phyloP scores from a whole-genome alignment of 1,284 basidiomycete genomes.

The Tilletia setariae region DNA sequence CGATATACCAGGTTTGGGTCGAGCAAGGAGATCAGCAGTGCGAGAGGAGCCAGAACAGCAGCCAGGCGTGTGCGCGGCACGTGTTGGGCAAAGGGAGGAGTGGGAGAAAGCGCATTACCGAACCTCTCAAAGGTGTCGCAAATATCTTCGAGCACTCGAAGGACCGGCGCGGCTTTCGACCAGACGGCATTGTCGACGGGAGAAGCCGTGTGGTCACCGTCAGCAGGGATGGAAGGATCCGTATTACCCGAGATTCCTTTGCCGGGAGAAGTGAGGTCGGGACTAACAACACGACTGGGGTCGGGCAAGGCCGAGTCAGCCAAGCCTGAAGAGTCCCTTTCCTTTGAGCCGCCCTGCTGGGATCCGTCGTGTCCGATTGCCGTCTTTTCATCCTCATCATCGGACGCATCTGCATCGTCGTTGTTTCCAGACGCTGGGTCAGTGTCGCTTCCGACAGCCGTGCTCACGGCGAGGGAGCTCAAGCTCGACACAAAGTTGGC shows the following conservation, averaged over 20 bases:
- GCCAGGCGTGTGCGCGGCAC: slow-evolving; percentile 50
- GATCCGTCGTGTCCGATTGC: slow-evolving; percentile 25
- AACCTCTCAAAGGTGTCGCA: slow-evolving; percentile 55
- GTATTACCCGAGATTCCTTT: too few species aligned
- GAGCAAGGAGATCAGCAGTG: slow-evolving; percentile 57
- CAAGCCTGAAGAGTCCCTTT: not conserved
- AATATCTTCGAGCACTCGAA: slow-evolving; percentile 61
- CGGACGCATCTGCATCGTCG: slow-evolving; percentile 23
- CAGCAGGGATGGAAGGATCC: not conserved
- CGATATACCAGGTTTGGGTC: slow-evolving; percentile 58
- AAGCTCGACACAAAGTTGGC: slow-evolving; percentile 57
- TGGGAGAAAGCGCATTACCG: slow-evolving; percentile 56
- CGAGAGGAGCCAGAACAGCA: slow-evolving; percentile 47
- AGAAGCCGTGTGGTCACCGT: slow-evolving; percentile 50
- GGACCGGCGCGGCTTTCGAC: slow-evolving; percentile 54
- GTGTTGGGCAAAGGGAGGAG: slow-evolving; percentile 54
- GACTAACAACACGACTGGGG: slow-evolving; percentile 49
- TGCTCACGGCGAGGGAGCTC: slow-evolving; percentile 55
- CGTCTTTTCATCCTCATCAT: slow-evolving; percentile 21
- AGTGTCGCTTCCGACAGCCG: slow-evolving; percentile 56
- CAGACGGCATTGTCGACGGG: slow-evolving; percentile 49
- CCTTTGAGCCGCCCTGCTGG: slow-evolving; percentile 20
- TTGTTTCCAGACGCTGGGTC: slow-evolving; percentile 19
- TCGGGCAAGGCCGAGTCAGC: slow-evolving; percentile 47
- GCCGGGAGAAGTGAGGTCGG: not conserved